phyloP scores from a whole-genome alignment of 2,329 filamentous ascomycete species.

The Apiospora arundinis region DNA sequence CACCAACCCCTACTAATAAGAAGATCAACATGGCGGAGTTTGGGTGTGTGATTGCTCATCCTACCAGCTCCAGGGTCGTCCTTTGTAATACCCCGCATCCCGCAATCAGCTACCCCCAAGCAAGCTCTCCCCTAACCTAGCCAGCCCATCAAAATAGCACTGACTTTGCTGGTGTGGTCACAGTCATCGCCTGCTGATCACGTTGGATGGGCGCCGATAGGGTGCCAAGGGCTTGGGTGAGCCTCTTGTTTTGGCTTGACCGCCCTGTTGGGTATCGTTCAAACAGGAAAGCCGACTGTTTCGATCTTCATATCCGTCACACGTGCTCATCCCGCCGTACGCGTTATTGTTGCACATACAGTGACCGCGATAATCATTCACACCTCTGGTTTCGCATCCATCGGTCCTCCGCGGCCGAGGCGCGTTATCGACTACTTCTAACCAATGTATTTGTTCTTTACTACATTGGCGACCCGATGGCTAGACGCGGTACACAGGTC shows the following conservation, averaged over 20 bases:
- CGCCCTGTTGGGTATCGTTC: not conserved
- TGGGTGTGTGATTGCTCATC: not conserved
- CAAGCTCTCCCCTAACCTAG: not conserved
- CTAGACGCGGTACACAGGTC: not conserved
- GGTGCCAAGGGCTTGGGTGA: slow-evolving; percentile 4
- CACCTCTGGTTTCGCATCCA: not conserved
- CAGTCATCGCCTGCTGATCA: slow-evolving; percentile 13
- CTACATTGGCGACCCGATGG: not conserved
- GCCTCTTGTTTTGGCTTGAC: slow-evolving; percentile 9
- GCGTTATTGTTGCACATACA: not conserved
- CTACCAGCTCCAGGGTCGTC: not conserved
- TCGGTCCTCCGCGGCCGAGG: not conserved
- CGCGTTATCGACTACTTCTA: no score
- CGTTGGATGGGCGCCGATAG: not conserved
- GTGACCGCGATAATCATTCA: not conserved
- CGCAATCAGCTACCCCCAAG: not conserved
- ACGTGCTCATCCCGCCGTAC: not conserved
- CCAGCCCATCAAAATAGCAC: not conserved
- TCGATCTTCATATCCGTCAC: not conserved
- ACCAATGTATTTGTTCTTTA: no score
- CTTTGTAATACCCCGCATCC: not conserved
- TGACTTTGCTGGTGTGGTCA: not conserved
- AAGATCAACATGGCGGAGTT: not conserved
- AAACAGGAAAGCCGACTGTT: not conserved
- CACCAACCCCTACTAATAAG: not conserved